These are phyloP conservation scores for Chlamydomonas asymmetrica DNA, from an alignment of 139 green algal species.

Conservation along the genomic window DNA sequence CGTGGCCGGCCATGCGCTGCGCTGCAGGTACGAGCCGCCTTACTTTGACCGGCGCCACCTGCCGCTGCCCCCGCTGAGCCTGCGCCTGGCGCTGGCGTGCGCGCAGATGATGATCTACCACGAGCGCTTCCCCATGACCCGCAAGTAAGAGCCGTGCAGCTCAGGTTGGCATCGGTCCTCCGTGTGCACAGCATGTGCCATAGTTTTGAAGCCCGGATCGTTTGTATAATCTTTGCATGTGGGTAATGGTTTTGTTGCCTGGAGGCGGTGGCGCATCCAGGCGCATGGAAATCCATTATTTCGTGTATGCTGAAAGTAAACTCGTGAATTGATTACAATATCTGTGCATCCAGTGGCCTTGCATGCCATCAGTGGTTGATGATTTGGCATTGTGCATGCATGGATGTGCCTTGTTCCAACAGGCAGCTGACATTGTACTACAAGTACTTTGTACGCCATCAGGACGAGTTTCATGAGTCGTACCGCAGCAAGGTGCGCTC, in stretches of 20 bases:
- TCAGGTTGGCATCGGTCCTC: neutral
- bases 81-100: conserved; percentile 31
- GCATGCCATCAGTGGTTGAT: neutral
- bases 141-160: neutral
- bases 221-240: too few species aligned
- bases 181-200: neutral
- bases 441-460: conserved; percentile 30
- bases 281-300: too few species aligned
- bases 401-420: neutral
- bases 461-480: conserved; percentile 27
- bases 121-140: conserved; percentile 58
- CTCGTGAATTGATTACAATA: too few species aligned
- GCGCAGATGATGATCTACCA: conserved; percentile 67
- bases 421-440: conserved; percentile 50
- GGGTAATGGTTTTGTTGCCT: too few species aligned
- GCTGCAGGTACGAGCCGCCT: conserved; percentile 60
- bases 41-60: conserved; percentile 53
- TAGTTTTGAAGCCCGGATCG: too few species aligned
- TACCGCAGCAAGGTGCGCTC: conserved; percentile 39
- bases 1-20: too few species aligned
- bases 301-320: too few species aligned
- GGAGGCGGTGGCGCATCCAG: too few species aligned
- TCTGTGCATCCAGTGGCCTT: too few species aligned
- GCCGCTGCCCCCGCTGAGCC: conserved; percentile 42
- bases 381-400: neutral